Conservation (phyloP, 805 yeast species). For the Candida cerambycidarum region DNA sequence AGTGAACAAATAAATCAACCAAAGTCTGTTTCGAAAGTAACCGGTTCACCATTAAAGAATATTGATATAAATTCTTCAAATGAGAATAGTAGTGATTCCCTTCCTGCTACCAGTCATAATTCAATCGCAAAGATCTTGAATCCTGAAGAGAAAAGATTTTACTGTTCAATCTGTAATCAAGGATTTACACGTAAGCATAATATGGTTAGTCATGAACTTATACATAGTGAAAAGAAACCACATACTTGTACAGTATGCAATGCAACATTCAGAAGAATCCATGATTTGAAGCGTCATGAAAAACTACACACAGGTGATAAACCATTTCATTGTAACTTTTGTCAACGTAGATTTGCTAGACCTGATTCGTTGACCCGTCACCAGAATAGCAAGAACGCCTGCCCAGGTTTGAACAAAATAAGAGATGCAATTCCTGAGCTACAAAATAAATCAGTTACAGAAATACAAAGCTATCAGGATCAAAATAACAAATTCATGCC, state of each 20-base stretch:
- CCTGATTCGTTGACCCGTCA: constrained; percentile 77
- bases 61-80: background rate
- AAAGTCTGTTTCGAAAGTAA: background rate
- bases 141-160: constrained; percentile 15
- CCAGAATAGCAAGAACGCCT: constrained; percentile 45
- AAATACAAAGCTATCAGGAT: constrained; percentile 1
- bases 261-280: constrained; percentile 65
- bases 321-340: constrained; percentile 60
- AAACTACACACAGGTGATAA: constrained; percentile 76
- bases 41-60: background rate
- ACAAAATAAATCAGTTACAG: background rate
- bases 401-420: constrained; percentile 18
- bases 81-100: background rate
- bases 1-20: background rate
- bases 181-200: constrained; percentile 72
- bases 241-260: constrained; percentile 62
- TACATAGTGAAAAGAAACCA: constrained; percentile 65
- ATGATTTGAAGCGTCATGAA: constrained; percentile 74
- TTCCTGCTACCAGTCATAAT: background rate
- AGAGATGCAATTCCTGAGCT: constrained; percentile 4
- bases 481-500: background rate
- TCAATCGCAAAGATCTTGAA: constrained; percentile 9
- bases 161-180: constrained; percentile 61
- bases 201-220: constrained; percentile 67
- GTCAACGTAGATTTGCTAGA: constrained; percentile 68